phyloP scores from a whole-genome alignment of 2,329 filamentous ascomycete species.

The Penicillium digitatum region DNA sequence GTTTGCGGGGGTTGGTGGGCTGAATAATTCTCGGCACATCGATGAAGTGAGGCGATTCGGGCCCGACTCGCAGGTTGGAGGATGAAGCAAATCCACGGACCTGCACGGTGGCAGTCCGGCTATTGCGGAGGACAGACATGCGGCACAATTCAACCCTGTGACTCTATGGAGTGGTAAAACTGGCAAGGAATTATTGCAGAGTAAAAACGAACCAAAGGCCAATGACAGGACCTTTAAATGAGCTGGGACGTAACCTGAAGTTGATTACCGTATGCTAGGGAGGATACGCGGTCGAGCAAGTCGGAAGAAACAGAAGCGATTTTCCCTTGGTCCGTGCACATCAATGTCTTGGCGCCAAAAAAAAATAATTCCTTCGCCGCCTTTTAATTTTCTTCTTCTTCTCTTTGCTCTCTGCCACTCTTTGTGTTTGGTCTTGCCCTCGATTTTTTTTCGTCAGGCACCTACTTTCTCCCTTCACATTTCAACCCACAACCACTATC shows the following conservation, averaged over 20 bases:
- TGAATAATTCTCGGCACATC: conserved; percentile 75
- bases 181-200: not conserved
- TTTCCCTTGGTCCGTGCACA: conserved; percentile 41
- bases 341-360: conserved; percentile 34
- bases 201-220: not conserved
- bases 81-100: conserved; percentile 41
- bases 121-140: conserved; percentile 39
- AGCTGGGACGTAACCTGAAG: conserved; percentile 4
- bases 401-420: conserved; percentile 32
- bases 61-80: conserved; percentile 44
- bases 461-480: conserved; percentile 19
- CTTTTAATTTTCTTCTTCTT: conserved; percentile 28
- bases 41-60: conserved; percentile 85
- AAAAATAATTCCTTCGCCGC: conserved; percentile 32
- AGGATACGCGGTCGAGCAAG: conserved; percentile 22
- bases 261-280: conserved; percentile 14
- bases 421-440: conserved; percentile 27
- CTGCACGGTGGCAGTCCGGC: conserved; percentile 36
- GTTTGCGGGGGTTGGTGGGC: conserved; percentile 52
- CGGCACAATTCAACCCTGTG: conserved; percentile 9
- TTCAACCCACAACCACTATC: conserved; percentile 27
- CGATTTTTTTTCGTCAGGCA: conserved; percentile 26
- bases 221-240: conserved; percentile 4
- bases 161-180: not conserved
- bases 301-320: conserved; percentile 32